Evolutionary conservation across 441 rosid genomes (phyloP), one percentile per base, ranked within the genome.

Genomic region (Croton laevigatus): DNA sequence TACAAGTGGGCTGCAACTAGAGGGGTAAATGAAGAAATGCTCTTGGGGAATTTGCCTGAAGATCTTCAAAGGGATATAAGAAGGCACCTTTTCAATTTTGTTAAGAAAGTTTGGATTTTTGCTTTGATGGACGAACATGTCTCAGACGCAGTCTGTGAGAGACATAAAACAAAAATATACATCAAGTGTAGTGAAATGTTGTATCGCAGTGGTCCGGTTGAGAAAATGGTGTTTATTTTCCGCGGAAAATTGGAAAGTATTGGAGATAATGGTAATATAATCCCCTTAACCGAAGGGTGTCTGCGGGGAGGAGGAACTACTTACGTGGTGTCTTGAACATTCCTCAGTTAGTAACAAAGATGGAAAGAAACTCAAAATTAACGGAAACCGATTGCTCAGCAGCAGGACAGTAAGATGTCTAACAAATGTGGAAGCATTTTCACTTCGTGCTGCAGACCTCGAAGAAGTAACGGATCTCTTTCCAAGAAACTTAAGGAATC

Each of bases 1-100:
- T 94, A 83, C 62, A 78, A 78, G 68, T 94, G 98, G 98, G 94
- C 96, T 68, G 94, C 97, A 38, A 91, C 97, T 3, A 88, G 97
- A 87, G 98, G 98, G 32, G 91, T 90, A 44, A 86, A 90, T 40
- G 97, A 94, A 75, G 97, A 83, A 51, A 48, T 72, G 81, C 89
- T 94, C 5, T 75, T 91, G 40, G 85, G 84, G 75, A 88, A 85
- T 79, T 81, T 91, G 81, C 97, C 98, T 5, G 98, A 94, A 71
- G 95, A 88, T 70, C 84, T 91, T 69, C 97, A 86, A 68, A 86
- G 91, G 80, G 93, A 91, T 32, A 88, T 94, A 79, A 84, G 92
- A 77, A 85, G 95, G 38, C 97, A 94, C 67, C 95, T 90, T 75
- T 94, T 86, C 87, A 88, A 78, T 73, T 88, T 88, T 76, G 88